Percentiles rank a stretch among this genome's conserved stretches.
Evolutionary conservation across 306 rosid species (phyloP).

Genomic region (Ochetophila trinervis): DNA sequence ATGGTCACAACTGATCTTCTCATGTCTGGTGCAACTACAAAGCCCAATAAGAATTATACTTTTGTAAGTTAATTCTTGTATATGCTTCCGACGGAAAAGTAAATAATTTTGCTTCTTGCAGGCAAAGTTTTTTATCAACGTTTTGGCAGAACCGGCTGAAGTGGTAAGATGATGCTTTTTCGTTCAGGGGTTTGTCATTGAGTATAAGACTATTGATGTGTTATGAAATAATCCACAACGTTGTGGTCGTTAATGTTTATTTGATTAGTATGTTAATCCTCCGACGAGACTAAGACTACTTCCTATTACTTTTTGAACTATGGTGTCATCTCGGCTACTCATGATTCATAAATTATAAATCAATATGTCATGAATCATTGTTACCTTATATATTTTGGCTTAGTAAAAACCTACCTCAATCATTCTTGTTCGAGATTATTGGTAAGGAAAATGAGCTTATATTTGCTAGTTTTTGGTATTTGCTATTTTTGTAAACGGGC

Average conservation of each 20-base stretch:
- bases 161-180: slow-evolving; percentile 56
- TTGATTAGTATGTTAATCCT: too few relatives aligned
- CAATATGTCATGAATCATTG: too few relatives aligned
- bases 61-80: slow-evolving; percentile 5
- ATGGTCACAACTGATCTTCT: slow-evolving; percentile 99
- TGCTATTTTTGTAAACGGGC: too few relatives aligned
- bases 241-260: slow-evolving; percentile 1
- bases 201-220: not conserved
- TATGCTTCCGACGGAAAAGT: slow-evolving; percentile 9
- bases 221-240: slow-evolving; percentile 1
- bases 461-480: too few relatives aligned
- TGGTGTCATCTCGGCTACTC: too few relatives aligned
- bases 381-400: too few relatives aligned
- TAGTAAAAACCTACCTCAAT: too few relatives aligned
- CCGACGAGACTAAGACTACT: too few relatives aligned
- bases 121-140: slow-evolving; percentile 97
- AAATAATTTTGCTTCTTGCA: slow-evolving; percentile 30
- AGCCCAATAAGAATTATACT: slow-evolving; percentile 28
- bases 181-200: not conserved
- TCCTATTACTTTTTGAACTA: too few relatives aligned
- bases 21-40: slow-evolving; percentile 91
- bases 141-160: slow-evolving; percentile 96
- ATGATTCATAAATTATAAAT: too few relatives aligned
- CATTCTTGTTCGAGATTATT: too few relatives aligned
- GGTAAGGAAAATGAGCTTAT: too few relatives aligned